Evolutionary conservation across 371 early-diverging fungal genomes (phyloP).

Genomic region (Zancudomyces culisetae): DNA sequence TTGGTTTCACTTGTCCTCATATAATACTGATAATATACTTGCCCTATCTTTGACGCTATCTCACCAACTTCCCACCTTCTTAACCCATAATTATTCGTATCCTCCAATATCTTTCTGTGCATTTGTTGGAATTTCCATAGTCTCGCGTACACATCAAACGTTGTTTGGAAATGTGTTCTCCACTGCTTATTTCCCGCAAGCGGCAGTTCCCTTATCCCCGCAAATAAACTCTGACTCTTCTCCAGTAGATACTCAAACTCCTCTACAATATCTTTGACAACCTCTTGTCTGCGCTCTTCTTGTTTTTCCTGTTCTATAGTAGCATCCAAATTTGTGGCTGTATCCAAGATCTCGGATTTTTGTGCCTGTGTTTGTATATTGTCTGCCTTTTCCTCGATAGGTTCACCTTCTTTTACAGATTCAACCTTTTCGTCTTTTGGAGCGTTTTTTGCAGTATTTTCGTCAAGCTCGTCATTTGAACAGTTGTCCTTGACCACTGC

Average conservation of each 20-base stretch:
- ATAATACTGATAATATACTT: conserved; percentile 72
- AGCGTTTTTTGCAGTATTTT: too few relatives aligned
- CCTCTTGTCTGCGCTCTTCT: conserved; percentile 5
- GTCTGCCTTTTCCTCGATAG: too few relatives aligned
- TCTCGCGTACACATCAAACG: conserved; percentile 87
- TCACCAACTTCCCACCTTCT: conserved; percentile 96
- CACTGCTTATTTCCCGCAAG: conserved; percentile 60
- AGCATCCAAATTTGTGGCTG: too few relatives aligned
- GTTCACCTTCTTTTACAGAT: too few relatives aligned
- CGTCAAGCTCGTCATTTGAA: too few relatives aligned
- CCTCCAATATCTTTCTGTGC: conserved; percentile 56
- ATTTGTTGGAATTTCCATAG: conserved; percentile 88
- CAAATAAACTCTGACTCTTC: conserved; percentile 87
- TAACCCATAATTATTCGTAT: conserved; percentile 70
- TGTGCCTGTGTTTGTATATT: too few relatives aligned
- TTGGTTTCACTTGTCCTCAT: conserved; percentile 88
- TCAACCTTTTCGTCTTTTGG: too few relatives aligned
- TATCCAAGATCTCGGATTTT: too few relatives aligned
- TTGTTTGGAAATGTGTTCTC: conserved; percentile 81
- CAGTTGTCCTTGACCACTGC: too few relatives aligned
- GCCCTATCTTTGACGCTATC: conserved; percentile 94
- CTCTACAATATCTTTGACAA: conserved; percentile 32
- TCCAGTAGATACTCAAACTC: conserved; percentile 90
- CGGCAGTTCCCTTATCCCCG: conserved; percentile 66
- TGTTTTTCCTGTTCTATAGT: too few relatives aligned